These are phyloP conservation scores for Ensete ventricosum DNA, from an alignment of 176 grass and related monocot genomes.

Conservation along the genomic window DNA sequence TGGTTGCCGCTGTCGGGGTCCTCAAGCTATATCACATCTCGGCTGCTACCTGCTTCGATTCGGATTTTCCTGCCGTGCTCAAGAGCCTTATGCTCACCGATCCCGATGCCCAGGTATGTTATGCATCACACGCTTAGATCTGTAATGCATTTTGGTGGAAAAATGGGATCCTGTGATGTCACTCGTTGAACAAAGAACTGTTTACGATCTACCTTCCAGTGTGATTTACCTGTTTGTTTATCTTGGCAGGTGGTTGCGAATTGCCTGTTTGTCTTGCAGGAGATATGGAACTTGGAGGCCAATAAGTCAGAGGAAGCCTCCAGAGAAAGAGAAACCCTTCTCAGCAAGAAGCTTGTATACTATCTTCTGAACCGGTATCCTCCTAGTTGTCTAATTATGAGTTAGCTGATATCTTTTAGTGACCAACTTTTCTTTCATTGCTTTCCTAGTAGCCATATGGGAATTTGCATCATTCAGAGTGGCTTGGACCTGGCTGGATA, in stretches of 20 bases:
- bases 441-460: not conserved
- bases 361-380: conserved; percentile 80
- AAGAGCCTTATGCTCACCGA: conserved; percentile 91
- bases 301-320: conserved; percentile 73
- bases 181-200: not conserved
- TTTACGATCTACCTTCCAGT: not conserved
- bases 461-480: not conserved
- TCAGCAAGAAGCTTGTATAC: conserved; percentile 72
- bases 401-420: not conserved
- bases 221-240: not conserved
- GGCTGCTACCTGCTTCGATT: conserved; percentile 69
- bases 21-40: conserved; percentile 95
- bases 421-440: not conserved
- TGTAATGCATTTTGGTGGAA: conserved; percentile 11
- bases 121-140: not conserved
- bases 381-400: conserved; percentile 8
- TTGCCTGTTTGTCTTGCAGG: conserved; percentile 78
- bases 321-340: conserved; percentile 78
- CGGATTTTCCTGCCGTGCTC: conserved; percentile 69
- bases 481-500: not conserved
- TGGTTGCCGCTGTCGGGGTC: conserved; percentile 63
- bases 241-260: conserved; percentile 76
- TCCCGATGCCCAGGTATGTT: conserved; percentile 68
- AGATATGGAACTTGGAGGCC: conserved; percentile 90
- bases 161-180: not conserved